Base-by-base conservation (phyloP, 1,139 yeast genomes). In the Yamadazyma triangularis region DNA sequence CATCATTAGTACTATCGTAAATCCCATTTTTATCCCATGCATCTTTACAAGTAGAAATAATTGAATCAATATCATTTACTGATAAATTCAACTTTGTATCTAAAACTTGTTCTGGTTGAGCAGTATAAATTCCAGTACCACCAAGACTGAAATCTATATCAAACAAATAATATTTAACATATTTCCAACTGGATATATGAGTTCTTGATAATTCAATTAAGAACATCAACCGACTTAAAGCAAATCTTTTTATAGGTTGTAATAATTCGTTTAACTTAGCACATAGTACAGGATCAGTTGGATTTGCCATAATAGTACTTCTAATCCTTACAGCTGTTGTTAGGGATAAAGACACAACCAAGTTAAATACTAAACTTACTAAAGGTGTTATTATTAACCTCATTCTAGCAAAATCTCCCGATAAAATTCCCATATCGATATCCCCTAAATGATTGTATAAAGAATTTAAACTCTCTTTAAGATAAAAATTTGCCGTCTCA, bases 81-180 rank as follows among this genome's bases (percentile, higher is more conserved):
- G 25, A n/a, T 4, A 32, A n/a, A n/a, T 26, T 10, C 11, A 40
- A 25, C 7, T 28, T 28, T 10, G 27, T 18, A 13, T 19, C 10
- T 2, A 18, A 22, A 8, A 33, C 27, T 11, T 28, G 24, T 12
- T 33, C 26, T 13, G 35, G 40, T n/a, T 34, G 41, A 7, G 38
- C 26, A 23, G 35, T 35, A 25, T 44, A 46, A 16, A 40, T 32
- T 10, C 40, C 41, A 13, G 31, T 34, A 9, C 36, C 41, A 26
- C 35, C 41, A 24, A 24, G 28, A 23, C 15, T 25, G 10, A 25
- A 13, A 8, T 30, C 35, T 2, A 29, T 20, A 22, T 23, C 26
- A 22, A 27, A 42, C 33, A 36, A 28, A 10, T 15, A 29, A 18
- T 25, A 25, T 37, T 29, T 40, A 2, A 34, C 10, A 2, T 28